Percentiles rank a stretch among this genome's conserved stretches.
Evolutionary conservation across 306 rosid genomes (phyloP).

Genomic region (Dryas alaskensis): DNA sequence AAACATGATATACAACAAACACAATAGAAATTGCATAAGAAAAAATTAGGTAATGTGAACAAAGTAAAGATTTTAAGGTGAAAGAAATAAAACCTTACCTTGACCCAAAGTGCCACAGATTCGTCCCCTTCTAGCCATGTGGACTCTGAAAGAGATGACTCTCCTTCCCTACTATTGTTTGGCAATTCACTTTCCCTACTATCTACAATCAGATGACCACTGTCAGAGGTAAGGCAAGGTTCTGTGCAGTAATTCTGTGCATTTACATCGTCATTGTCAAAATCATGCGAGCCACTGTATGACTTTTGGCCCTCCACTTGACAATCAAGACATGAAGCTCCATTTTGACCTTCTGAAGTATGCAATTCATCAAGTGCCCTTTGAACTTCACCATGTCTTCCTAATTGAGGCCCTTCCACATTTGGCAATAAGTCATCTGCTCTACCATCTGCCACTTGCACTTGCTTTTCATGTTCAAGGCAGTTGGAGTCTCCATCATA

Average conservation of each 20-base stretch:
- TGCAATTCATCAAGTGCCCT: slow-evolving; percentile 34
- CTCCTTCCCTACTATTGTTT: slow-evolving; percentile 59
- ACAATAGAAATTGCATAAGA: background rate
- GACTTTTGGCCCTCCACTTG: slow-evolving; percentile 50
- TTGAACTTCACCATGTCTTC: slow-evolving; percentile 40
- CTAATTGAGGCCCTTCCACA: slow-evolving; percentile 42
- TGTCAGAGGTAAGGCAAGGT: slow-evolving; percentile 49
- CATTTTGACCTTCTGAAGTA: slow-evolving; percentile 45
- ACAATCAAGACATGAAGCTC: slow-evolving; percentile 48
- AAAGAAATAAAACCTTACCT: slow-evolving; percentile 49
- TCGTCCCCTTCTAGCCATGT: slow-evolving; percentile 83
- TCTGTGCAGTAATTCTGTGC: slow-evolving; percentile 37
- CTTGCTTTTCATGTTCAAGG: slow-evolving; percentile 42
- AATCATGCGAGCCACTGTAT: slow-evolving; percentile 44
- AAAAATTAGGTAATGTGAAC: background rate
- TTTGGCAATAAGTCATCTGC: slow-evolving; percentile 33
- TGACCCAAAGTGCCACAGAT: slow-evolving; percentile 93
- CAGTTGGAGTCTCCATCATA: slow-evolving; percentile 47
- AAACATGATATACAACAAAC: slow-evolving; percentile 13
- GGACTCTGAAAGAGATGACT: slow-evolving; percentile 63
- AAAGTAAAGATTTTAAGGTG: background rate
- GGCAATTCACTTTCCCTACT: slow-evolving; percentile 60
- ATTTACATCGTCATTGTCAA: slow-evolving; percentile 50
- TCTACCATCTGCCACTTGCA: slow-evolving; percentile 37
- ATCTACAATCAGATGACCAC: slow-evolving; percentile 49